These are phyloP conservation scores for Draba incana DNA, from an alignment of 345 rosid genomes.

Conservation along the genomic window DNA sequence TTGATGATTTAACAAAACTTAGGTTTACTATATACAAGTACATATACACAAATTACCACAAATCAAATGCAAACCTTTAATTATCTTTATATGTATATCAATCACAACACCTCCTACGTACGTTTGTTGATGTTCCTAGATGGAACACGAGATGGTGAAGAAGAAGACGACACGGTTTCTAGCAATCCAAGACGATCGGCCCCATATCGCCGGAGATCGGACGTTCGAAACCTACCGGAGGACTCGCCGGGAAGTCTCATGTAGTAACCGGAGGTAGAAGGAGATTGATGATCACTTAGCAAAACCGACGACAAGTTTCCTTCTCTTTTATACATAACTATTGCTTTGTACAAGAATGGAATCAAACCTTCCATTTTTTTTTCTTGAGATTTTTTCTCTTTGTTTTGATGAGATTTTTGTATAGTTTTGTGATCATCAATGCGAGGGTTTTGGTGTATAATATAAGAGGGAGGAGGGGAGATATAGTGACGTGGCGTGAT, in stretches of 20 bases:
- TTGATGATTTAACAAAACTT: slow-evolving; percentile 21
- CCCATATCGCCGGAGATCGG: slow-evolving; percentile 31
- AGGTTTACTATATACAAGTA: slow-evolving; percentile 7
- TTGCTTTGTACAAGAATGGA: slow-evolving; percentile 44
- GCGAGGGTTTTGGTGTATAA: slow-evolving; percentile 25
- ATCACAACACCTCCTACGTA: slow-evolving; percentile 11
- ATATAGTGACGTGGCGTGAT: slow-evolving; percentile 40
- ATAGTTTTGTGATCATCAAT: slow-evolving; percentile 33
- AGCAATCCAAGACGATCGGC: slow-evolving; percentile 35
- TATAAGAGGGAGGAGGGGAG: slow-evolving; percentile 25
- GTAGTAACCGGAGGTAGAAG: slow-evolving; percentile 36
- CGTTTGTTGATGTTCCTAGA: slow-evolving; percentile 27
- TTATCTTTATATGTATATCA: not conserved
- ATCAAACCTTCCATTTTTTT: slow-evolving; percentile 42
- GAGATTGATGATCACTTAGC: slow-evolving; percentile 34
- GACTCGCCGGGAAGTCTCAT: slow-evolving; percentile 41
- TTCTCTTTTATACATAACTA: slow-evolving; percentile 40
- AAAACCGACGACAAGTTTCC: slow-evolving; percentile 40
- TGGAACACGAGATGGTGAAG: slow-evolving; percentile 34
- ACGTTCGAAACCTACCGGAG: slow-evolving; percentile 37
- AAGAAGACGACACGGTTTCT: slow-evolving; percentile 22
- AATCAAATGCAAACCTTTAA: not conserved
- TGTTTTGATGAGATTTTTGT: not conserved
- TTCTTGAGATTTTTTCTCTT: not conserved
- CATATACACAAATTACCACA: slow-evolving; percentile 10